These are phyloP conservation scores for Cyclanthera cordifolia DNA, from an alignment of 306 rosid genomes.

Conservation along the genomic window DNA sequence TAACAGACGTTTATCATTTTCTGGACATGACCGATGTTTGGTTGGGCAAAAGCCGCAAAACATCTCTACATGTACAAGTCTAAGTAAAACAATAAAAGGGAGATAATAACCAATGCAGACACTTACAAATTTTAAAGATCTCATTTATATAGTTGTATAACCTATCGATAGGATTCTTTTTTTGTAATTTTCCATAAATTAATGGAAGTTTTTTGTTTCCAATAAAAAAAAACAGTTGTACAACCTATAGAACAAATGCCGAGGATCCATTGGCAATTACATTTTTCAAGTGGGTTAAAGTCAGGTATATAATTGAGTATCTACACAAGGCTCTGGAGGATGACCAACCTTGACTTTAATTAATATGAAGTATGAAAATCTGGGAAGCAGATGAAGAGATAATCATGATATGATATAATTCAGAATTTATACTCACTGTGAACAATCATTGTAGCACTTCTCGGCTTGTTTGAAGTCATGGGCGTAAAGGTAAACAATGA, in stretches of 20 bases:
- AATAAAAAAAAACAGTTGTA: too few species aligned
- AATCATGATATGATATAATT: neutral
- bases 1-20: neutral
- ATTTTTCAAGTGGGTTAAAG: neutral
- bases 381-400: neutral
- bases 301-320: neutral
- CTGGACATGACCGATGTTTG: too few species aligned
- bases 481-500: slow-evolving; percentile 68
- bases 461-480: slow-evolving; percentile 86
- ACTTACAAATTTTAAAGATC: neutral
- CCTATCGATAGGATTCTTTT: too few species aligned
- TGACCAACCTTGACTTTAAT: neutral
- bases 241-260: neutral
- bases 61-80: too few species aligned
- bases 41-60: too few species aligned
- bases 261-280: neutral
- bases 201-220: too few species aligned
- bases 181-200: too few species aligned
- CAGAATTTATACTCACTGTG: slow-evolving; percentile 52
- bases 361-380: neutral
- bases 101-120: too few species aligned
- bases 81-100: too few species aligned
- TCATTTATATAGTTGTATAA: neutral
- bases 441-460: slow-evolving; percentile 85
- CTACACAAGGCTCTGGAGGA: slow-evolving; percentile 1